phyloP scores from a whole-genome alignment of 192 early-diverging fungal species.

The Coemansia sp. region DNA sequence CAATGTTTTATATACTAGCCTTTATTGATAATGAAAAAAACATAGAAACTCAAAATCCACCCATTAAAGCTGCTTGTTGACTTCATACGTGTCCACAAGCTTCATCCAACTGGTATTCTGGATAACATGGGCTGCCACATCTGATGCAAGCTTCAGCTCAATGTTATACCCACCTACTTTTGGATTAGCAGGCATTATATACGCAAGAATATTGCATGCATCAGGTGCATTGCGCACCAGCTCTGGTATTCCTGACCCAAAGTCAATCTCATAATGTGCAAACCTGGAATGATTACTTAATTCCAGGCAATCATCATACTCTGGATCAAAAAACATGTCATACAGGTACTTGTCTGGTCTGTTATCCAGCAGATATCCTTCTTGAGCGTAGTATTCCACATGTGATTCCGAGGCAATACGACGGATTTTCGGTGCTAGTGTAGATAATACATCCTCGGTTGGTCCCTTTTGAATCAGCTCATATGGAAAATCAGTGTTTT shows the following conservation, averaged over 20 bases:
- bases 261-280: background rate
- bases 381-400: background rate
- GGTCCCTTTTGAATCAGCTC: background rate
- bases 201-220: background rate
- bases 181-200: constrained; percentile 1
- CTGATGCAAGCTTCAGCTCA: background rate
- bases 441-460: background rate
- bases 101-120: background rate
- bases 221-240: background rate
- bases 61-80: too few relatives aligned
- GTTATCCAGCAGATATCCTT: background rate
- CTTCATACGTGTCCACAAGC: background rate
- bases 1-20: too few relatives aligned
- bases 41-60: too few relatives aligned
- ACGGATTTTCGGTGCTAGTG: background rate
- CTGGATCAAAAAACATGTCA: background rate
- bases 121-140: background rate
- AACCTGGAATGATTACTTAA: background rate
- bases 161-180: background rate
- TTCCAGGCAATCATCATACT: background rate
- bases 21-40: too few relatives aligned
- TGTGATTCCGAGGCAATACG: background rate
- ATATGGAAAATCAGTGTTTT: background rate
- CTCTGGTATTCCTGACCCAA: background rate
- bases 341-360: background rate